Conservation (phyloP, 2,329 filamentous ascomycete species). For the Aciculosporium take region DNA sequence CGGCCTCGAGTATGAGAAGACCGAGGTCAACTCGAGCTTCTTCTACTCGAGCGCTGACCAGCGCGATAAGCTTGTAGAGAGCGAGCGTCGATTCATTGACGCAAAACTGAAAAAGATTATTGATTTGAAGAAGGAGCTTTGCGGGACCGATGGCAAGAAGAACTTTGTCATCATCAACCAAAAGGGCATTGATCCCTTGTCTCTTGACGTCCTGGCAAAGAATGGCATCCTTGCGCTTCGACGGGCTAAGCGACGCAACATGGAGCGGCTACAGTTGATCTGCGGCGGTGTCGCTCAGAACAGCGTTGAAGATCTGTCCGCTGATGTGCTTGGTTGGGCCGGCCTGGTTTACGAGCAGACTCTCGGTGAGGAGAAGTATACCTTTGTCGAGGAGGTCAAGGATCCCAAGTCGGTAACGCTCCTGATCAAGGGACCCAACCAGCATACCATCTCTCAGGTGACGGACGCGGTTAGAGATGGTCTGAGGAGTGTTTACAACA, state of each 20-base stretch:
- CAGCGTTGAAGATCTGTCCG: slow-evolving; percentile 83
- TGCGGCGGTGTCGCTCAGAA: slow-evolving; percentile 89
- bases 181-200: slow-evolving; percentile 95
- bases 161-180: slow-evolving; percentile 97
- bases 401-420: slow-evolving; percentile 96
- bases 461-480: slow-evolving; percentile 93
- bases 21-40: slow-evolving; percentile 97
- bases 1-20: slow-evolving; percentile 96
- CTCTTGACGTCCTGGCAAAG: slow-evolving; percentile 90
- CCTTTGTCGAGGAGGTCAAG: slow-evolving; percentile 96
- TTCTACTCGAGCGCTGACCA: slow-evolving; percentile 97
- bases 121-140: slow-evolving; percentile 94
- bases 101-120: slow-evolving; percentile 96
- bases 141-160: slow-evolving; percentile 84
- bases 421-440: slow-evolving; percentile 94
- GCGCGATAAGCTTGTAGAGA: slow-evolving; percentile 94
- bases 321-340: slow-evolving; percentile 87
- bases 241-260: slow-evolving; percentile 93
- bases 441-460: slow-evolving; percentile 92
- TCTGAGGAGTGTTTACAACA: slow-evolving; percentile 94
- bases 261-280: slow-evolving; percentile 92
- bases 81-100: slow-evolving; percentile 88
- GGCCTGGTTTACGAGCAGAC: slow-evolving; percentile 95
- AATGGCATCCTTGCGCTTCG: slow-evolving; percentile 92
- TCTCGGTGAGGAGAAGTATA: slow-evolving; percentile 97